Evolutionary conservation across 1,139 yeast genomes (phyloP).

Genomic region (Scheffersomyces cryptocercus): DNA sequence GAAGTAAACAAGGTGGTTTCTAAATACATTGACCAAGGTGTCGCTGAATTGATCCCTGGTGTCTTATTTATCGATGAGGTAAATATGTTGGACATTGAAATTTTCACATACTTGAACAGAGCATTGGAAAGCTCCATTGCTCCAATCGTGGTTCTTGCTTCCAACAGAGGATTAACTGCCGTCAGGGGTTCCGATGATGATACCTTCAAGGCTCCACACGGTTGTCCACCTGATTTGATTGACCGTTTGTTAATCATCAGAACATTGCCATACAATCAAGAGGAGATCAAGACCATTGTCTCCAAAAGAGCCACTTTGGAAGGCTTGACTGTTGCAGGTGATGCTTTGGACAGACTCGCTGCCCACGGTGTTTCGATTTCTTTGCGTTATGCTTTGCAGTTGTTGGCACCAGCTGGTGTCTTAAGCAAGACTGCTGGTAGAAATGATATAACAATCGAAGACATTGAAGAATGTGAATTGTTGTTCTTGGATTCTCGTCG

Average conservation of each 20-base stretch:
- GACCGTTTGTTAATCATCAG: conserved; percentile 90
- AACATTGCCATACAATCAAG: conserved; percentile 81
- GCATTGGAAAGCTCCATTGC: conserved; percentile 92
- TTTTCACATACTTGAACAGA: conserved; percentile 89
- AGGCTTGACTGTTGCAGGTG: conserved; percentile 59
- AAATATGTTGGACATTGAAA: conserved; percentile 95
- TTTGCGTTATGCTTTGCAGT: conserved; percentile 86
- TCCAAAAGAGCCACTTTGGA: conserved; percentile 81
- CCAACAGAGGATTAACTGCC: conserved; percentile 90
- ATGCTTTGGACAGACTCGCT: conserved; percentile 74
- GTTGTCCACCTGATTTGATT: conserved; percentile 91
- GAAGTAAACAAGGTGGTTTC: conserved; percentile 97
- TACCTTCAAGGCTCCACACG: conserved; percentile 78
- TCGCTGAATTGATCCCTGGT: conserved; percentile 97
- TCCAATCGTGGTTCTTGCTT: conserved; percentile 92
- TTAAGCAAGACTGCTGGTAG: conserved; percentile 76
- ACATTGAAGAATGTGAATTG: conserved; percentile 82
- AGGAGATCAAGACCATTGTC: conserved; percentile 80
- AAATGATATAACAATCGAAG: conserved; percentile 64
- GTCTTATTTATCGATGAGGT: conserved; percentile 97
- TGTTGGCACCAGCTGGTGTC: conserved; percentile 87
- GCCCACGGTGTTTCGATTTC: conserved; percentile 73
- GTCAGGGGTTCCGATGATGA: conserved; percentile 90
- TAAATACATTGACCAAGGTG: conserved; percentile 95
- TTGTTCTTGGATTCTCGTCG: conserved; percentile 88